These are phyloP conservation scores for Chalciporus sp. DNA, from an alignment of 1,284 basidiomycete genomes.

Conservation along the genomic window DNA sequence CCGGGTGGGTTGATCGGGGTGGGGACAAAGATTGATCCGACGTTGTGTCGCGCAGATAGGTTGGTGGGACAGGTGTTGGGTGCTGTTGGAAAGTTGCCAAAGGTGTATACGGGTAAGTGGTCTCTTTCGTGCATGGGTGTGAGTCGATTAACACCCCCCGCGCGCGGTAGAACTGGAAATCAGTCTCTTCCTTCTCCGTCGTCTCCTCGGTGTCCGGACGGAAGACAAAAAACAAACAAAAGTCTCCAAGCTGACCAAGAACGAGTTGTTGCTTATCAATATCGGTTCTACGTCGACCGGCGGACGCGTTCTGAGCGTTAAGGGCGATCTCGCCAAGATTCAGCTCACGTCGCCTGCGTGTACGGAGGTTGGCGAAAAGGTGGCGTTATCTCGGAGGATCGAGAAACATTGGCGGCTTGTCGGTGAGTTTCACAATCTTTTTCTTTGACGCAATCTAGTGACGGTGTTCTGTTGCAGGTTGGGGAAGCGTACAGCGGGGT, in stretches of 20 bases:
- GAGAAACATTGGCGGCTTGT: slow-evolving; percentile 98
- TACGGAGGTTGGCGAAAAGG: slow-evolving; percentile 94
- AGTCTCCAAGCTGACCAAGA: slow-evolving; percentile 90
- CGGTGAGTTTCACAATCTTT: slow-evolving; percentile 48
- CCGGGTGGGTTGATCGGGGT: slow-evolving; percentile 98
- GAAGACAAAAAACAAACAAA: slow-evolving; percentile 99
- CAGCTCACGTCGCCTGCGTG: slow-evolving; percentile 91
- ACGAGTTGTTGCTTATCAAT: slow-evolving; percentile 92
- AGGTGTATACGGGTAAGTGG: slow-evolving; percentile 85
- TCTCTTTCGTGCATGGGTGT: background rate
- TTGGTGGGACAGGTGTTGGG: slow-evolving; percentile 96
- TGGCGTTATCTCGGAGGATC: slow-evolving; percentile 88
- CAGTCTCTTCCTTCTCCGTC: slow-evolving; percentile 88
- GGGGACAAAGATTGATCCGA: slow-evolving; percentile 95
- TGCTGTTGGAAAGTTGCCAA: slow-evolving; percentile 90
- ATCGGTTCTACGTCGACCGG: slow-evolving; percentile 95
- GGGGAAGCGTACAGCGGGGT: slow-evolving; percentile 61
- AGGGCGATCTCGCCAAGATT: slow-evolving; percentile 92
- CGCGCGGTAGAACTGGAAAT: slow-evolving; percentile 78
- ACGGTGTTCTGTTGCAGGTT: slow-evolving; percentile 38
- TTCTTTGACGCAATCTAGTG: background rate
- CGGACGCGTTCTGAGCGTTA: slow-evolving; percentile 88
- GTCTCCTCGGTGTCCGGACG: slow-evolving; percentile 96
- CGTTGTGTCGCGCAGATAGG: slow-evolving; percentile 95
- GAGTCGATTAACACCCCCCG: too few species aligned